phyloP scores from a whole-genome alignment of 2,329 filamentous ascomycete species.

The Herpotrichia juniperi region DNA sequence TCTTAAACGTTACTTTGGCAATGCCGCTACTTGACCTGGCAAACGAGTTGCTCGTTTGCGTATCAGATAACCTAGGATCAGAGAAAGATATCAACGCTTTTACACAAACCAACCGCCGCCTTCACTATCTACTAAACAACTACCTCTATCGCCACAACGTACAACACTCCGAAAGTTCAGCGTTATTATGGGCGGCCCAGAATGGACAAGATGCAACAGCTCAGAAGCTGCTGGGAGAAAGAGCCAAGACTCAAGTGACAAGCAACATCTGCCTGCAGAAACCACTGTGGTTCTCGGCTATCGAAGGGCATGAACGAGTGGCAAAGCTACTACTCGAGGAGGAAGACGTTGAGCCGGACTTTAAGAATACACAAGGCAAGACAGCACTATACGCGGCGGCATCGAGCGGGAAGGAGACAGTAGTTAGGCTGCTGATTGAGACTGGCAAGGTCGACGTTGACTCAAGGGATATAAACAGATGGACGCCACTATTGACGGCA shows the following conservation, averaged over 20 bases:
- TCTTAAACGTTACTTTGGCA: constrained; percentile 5
- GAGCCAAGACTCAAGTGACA: constrained; percentile 2
- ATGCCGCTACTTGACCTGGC: constrained; percentile 11
- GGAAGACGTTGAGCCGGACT: too few species aligned
- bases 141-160: constrained; percentile 12
- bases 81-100: constrained; percentile 15
- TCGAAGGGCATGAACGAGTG: constrained; percentile 5
- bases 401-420: neutral
- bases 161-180: constrained; percentile 1
- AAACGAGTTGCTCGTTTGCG: constrained; percentile 6
- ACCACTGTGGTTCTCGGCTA: constrained; percentile 1
- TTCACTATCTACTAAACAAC: constrained; percentile 7
- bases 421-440: neutral
- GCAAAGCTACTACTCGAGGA: constrained; percentile 10
- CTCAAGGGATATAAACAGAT: too few species aligned
- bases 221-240: constrained; percentile 3
- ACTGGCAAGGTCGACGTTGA: too few species aligned
- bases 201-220: constrained; percentile 6
- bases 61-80: constrained; percentile 9
- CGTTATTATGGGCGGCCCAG: constrained; percentile 9
- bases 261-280: neutral
- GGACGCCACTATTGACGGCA: neutral
- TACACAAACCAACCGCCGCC: constrained; percentile 11
- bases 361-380: too few species aligned
- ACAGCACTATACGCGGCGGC: neutral